These are phyloP conservation scores for Sarocladium kiliense DNA, from an alignment of 2,329 filamentous ascomycete species.

Conservation along the genomic window DNA sequence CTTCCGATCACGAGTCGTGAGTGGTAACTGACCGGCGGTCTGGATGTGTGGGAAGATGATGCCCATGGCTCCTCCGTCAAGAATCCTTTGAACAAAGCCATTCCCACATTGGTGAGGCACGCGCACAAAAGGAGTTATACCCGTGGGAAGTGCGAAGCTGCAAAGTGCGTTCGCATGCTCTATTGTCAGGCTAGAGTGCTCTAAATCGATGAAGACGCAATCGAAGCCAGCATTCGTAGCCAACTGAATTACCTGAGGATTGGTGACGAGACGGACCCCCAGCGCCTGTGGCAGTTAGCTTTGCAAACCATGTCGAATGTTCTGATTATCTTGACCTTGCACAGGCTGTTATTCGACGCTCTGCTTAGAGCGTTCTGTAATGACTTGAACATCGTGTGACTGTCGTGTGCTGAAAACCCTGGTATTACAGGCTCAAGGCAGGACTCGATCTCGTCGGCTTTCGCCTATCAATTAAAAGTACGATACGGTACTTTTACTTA, in stretches of 20 bases:
- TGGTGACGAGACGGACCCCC: background rate
- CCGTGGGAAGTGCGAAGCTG: slow-evolving; percentile 18
- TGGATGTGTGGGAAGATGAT: slow-evolving; percentile 14
- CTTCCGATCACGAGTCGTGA: background rate
- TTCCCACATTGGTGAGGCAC: slow-evolving; percentile 24
- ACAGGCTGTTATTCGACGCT: no score
- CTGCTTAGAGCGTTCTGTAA: no score
- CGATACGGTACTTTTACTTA: no score
- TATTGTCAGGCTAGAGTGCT: slow-evolving; percentile 25
- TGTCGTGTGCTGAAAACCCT: no score
- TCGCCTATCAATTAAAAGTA: no score
- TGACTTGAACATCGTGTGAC: no score
- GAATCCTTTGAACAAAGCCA: slow-evolving; percentile 24
- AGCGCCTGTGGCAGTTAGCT: no score
- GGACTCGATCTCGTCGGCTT: no score
- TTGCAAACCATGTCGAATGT: no score
- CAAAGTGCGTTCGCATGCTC: slow-evolving; percentile 20
- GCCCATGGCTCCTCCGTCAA: slow-evolving; percentile 25
- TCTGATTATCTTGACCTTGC: no score
- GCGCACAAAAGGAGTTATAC: slow-evolving; percentile 25
- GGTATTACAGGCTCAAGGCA: no score
- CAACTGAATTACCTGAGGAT: slow-evolving; percentile 18
- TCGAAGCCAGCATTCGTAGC: slow-evolving; percentile 25
- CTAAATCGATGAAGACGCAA: slow-evolving; percentile 29
- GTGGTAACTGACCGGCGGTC: slow-evolving; percentile 12